Evolutionary conservation across 495 filamentous ascomycete species (phyloP).

Genomic region (Podospora pseudopauciseta): DNA sequence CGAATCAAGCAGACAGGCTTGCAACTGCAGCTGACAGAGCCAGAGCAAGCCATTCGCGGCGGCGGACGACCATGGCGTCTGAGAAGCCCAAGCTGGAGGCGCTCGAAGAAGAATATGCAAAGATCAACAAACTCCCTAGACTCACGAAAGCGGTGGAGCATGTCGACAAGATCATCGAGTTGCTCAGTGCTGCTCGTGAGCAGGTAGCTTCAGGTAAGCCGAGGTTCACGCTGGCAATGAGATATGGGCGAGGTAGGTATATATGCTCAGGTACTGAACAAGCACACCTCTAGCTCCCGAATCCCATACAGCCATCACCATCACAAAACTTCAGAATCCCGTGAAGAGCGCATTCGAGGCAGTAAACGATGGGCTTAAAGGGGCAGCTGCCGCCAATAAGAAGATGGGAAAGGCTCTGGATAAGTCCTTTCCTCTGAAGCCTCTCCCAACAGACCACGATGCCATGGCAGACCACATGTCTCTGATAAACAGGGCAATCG

Average conservation of each 20-base stretch:
- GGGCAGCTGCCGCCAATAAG: constrained; percentile 70
- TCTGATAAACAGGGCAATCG: constrained; percentile 87
- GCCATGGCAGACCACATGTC: constrained; percentile 69
- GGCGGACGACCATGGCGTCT: constrained; percentile 10
- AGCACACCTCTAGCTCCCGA: constrained; percentile 46
- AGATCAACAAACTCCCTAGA: constrained; percentile 65
- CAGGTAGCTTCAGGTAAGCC: constrained; percentile 60
- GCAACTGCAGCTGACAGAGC: neutral
- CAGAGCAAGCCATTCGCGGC: neutral
- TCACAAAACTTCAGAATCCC: constrained; percentile 81
- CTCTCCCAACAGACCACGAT: constrained; percentile 77
- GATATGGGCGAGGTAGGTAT: neutral
- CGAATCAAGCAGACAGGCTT: neutral
- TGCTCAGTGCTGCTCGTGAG: constrained; percentile 68
- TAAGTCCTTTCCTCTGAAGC: constrained; percentile 75
- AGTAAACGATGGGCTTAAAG: constrained; percentile 74
- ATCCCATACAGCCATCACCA: constrained; percentile 62
- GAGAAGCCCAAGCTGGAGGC: constrained; percentile 21
- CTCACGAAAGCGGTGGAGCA: constrained; percentile 67
- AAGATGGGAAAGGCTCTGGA: constrained; percentile 80
- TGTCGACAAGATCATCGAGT: constrained; percentile 75
- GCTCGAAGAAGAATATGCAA: constrained; percentile 69
- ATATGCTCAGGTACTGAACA: neutral
- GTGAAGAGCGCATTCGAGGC: constrained; percentile 72
- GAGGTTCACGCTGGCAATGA: neutral